These are phyloP conservation scores for Neltuma alba DNA, from an alignment of 306 rosid species.

Conservation along the genomic window DNA sequence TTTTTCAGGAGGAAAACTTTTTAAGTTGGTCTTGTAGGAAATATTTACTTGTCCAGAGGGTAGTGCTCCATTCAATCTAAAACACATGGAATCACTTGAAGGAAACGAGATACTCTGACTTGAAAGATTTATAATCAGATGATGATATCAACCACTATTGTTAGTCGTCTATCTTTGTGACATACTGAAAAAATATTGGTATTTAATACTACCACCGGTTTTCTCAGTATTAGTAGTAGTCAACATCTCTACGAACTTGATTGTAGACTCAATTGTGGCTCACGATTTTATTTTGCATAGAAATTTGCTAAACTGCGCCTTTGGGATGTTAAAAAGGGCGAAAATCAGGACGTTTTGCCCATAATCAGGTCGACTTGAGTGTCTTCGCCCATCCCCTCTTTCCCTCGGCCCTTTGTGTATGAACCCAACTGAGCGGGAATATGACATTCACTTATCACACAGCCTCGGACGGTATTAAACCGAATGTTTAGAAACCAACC, in stretches of 20 bases:
- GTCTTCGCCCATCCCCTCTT: neutral
- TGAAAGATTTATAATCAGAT: neutral
- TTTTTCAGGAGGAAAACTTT: neutral
- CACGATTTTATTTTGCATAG: neutral
- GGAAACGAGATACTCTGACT: neutral
- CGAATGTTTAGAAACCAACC: neutral
- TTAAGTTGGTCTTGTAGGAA: neutral
- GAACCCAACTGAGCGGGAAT: neutral
- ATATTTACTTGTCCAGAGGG: neutral
- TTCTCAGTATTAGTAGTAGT: too few relatives aligned
- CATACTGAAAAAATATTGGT: neutral
- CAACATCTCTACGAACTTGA: constrained; percentile 18
- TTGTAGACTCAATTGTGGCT: neutral
- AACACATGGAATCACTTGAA: neutral
- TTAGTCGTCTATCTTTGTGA: neutral
- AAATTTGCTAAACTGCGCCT: neutral
- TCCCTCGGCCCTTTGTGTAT: neutral
- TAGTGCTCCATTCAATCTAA: constrained; percentile 1
- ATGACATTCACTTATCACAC: neutral
- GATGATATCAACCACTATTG: neutral
- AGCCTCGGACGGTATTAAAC: neutral
- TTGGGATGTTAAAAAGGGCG: neutral
- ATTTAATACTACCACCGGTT: too few relatives aligned
- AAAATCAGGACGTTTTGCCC: neutral
- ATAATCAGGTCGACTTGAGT: neutral